Evolutionary conservation across 2,329 filamentous ascomycete species (phyloP).

Genomic region (Aphanocladium album): DNA sequence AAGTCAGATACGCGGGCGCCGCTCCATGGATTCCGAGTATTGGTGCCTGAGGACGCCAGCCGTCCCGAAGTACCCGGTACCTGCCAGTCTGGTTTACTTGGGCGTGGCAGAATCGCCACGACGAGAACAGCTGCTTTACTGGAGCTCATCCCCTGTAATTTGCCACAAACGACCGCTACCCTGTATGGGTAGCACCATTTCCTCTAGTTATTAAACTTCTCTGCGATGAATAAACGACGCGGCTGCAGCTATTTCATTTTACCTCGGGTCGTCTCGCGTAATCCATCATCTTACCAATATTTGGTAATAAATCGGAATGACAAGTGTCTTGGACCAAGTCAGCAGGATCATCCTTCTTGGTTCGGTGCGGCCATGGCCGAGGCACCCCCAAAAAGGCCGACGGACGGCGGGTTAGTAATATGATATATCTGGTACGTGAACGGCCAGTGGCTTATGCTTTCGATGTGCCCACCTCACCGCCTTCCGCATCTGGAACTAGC

Average conservation of each 20-base stretch:
- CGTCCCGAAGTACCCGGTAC: not conserved
- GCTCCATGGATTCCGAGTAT: not conserved
- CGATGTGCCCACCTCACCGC: not conserved
- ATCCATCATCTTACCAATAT: not conserved
- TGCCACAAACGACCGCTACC: conserved; percentile 4
- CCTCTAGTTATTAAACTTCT: not conserved
- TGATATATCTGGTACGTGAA: not conserved
- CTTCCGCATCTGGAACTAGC: not conserved
- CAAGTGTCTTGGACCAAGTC: not conserved
- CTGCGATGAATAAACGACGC: not conserved
- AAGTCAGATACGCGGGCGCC: conserved; percentile 1
- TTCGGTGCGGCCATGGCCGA: not conserved
- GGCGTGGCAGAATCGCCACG: not conserved
- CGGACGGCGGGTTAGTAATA: conserved; percentile 2
- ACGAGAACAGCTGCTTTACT: not conserved
- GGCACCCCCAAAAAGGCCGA: not conserved
- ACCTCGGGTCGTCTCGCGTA: not conserved
- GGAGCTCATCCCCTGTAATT: not conserved
- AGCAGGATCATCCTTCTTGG: not conserved
- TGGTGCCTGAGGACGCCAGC: conserved; percentile 3
- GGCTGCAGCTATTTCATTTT: too few species aligned
- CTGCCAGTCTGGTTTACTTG: not conserved
- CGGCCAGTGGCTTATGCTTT: not conserved
- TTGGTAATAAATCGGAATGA: not conserved
- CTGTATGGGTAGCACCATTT: not conserved